These are phyloP conservation scores for Penicillium sp. DNA, from an alignment of 2,329 filamentous ascomycete genomes.

Conservation along the genomic window DNA sequence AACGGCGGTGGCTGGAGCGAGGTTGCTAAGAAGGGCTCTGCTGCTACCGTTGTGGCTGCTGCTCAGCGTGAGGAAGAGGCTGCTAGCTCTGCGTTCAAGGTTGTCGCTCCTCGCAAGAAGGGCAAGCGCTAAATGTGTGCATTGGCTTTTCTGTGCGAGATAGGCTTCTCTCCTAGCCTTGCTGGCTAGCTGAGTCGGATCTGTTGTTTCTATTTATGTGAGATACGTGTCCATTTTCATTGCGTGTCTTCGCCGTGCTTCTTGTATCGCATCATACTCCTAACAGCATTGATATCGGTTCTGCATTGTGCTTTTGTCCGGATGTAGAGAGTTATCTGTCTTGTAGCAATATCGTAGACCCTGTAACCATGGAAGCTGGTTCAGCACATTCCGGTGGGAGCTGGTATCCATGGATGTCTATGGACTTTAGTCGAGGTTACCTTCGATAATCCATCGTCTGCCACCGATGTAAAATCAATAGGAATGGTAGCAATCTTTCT, in stretches of 20 bases:
- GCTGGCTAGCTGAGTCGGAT: neutral
- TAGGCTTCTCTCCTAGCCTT: neutral
- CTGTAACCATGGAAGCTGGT: neutral
- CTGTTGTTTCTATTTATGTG: slow-evolving; percentile 4
- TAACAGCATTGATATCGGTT: neutral
- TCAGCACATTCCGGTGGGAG: neutral
- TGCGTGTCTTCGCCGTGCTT: neutral
- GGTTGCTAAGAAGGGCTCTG: slow-evolving; percentile 86
- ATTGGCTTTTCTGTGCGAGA: slow-evolving; percentile 24
- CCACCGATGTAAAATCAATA: neutral
- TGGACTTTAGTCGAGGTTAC: neutral
- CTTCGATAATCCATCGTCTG: neutral
- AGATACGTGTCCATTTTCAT: slow-evolving; percentile 1
- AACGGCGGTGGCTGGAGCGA: slow-evolving; percentile 82
- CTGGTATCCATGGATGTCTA: neutral
- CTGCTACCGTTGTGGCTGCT: slow-evolving; percentile 30
- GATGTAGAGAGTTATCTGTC: neutral
- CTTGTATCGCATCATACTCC: neutral
- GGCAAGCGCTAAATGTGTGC: slow-evolving; percentile 61
- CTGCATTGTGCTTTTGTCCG: neutral
- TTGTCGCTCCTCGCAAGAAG: slow-evolving; percentile 92
- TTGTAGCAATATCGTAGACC: neutral
- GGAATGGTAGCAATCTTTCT: neutral
- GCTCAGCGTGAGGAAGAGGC: slow-evolving; percentile 50
- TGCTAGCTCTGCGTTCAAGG: slow-evolving; percentile 70